phyloP scores from a whole-genome alignment of 2,329 filamentous ascomycete species.

The Lithohypha guttulata region DNA sequence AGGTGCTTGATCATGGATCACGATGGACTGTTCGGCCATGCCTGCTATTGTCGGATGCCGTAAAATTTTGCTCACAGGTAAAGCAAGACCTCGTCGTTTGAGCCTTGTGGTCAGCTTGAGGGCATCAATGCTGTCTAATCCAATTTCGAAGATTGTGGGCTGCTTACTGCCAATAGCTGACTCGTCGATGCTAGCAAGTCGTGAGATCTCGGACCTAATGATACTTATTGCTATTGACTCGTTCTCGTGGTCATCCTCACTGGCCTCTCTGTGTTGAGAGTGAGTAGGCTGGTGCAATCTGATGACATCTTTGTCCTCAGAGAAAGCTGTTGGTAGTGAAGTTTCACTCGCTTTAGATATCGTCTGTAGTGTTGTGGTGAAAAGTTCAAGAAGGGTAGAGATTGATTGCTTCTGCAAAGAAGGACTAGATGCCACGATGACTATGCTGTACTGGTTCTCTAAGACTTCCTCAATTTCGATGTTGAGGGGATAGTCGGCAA shows the following conservation, averaged over 20 bases:
- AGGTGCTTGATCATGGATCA: neutral
- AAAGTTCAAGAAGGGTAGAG: constrained; percentile 32
- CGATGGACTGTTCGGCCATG: constrained; percentile 35
- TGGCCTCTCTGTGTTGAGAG: neutral
- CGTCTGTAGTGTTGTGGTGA: constrained; percentile 23
- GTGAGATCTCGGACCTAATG: constrained; percentile 53
- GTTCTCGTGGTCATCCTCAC: neutral
- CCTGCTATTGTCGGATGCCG: constrained; percentile 55
- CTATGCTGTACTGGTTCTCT: constrained; percentile 42
- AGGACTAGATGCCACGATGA: constrained; percentile 48
- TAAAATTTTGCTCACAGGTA: constrained; percentile 70
- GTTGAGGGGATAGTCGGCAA: constrained; percentile 64
- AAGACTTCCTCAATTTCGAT: constrained; percentile 55
- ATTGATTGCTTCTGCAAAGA: constrained; percentile 29
- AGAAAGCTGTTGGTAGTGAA: neutral
- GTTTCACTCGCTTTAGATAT: neutral
- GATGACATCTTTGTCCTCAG: neutral
- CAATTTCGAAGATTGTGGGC: constrained; percentile 63
- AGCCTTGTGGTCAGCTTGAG: constrained; percentile 72
- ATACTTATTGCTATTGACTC: neutral
- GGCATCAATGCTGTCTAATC: constrained; percentile 83
- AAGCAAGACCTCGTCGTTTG: constrained; percentile 45
- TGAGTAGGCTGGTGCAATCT: neutral
- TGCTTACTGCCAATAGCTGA: constrained; percentile 46
- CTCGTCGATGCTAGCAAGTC: constrained; percentile 45